Conservation (phyloP, 78 protist species). For the Emiliania huxleyi region DNA sequence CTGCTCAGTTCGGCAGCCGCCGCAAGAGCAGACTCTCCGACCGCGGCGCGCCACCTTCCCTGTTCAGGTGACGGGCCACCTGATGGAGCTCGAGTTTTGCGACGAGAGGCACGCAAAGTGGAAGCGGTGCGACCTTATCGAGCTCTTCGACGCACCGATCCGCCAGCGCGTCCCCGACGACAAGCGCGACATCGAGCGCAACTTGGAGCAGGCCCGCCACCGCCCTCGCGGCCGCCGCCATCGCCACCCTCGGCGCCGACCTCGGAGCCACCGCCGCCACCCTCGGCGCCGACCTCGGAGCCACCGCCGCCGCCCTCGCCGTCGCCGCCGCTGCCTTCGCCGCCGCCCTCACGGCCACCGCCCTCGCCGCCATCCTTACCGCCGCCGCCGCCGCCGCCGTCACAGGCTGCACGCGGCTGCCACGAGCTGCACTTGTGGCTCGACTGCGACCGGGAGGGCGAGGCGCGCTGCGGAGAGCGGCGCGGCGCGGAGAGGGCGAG, state of each 20-base stretch:
- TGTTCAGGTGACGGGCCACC: conserved; percentile 71
- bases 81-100: conserved; percentile 74
- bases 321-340: too few species aligned
- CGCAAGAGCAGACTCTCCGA: neutral
- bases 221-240: too few species aligned
- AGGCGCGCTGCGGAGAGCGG: too few species aligned
- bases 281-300: too few species aligned
- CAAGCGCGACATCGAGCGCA: neutral
- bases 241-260: too few species aligned
- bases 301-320: too few species aligned
- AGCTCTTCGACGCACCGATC: conserved; percentile 78
- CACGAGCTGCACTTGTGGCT: conserved; percentile 84
- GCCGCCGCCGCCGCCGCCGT: too few species aligned
- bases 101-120: conserved; percentile 55
- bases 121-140: conserved; percentile 57
- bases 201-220: conserved; percentile 25
- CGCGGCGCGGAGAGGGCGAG: too few species aligned
- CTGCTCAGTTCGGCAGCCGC: too few species aligned
- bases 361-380: too few species aligned
- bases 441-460: conserved; percentile 97
- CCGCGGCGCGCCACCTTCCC: neutral
- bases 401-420: conserved; percentile 25
- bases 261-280: too few species aligned
- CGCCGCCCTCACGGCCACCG: too few species aligned
- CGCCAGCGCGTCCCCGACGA: neutral